A percentile compares a stretch with the other conserved stretches of the same genome.
These are phyloP conservation scores for Eimeria mitis DNA, from an alignment of 169 alveolate genomes.

Conservation along the genomic window DNA sequence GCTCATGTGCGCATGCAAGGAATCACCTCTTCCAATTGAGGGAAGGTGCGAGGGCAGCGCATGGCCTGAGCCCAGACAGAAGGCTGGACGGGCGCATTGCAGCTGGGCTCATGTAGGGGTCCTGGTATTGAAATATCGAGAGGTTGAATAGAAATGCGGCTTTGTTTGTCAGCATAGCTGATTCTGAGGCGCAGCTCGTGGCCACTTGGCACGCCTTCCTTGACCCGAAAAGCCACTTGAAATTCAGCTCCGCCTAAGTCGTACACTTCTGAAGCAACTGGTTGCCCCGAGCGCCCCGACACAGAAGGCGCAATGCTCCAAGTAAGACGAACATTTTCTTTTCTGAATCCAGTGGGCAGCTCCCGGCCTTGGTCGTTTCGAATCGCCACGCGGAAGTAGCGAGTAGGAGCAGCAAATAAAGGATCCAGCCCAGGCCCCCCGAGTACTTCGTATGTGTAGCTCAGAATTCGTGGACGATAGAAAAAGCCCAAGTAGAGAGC, in stretches of 20 bases:
- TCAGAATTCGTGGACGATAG: conserved; percentile 35
- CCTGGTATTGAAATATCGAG: conserved; percentile 45
- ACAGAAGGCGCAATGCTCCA: conserved; percentile 10
- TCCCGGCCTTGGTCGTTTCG: conserved; percentile 27
- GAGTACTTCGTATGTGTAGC: conserved; percentile 10
- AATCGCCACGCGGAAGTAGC: conserved; percentile 54
- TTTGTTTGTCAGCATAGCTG: conserved; percentile 4
- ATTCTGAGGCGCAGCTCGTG: conserved; percentile 53
- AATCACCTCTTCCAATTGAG: conserved; percentile 64
- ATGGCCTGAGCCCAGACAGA: conserved; percentile 36
- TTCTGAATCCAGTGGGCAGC: conserved; percentile 17
- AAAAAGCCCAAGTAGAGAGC: conserved; percentile 59
- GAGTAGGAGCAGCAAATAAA: conserved; percentile 51
- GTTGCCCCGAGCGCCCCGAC: not conserved
- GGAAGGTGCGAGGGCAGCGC: conserved; percentile 54
- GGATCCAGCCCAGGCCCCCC: conserved; percentile 50
- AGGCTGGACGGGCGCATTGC: conserved; percentile 54
- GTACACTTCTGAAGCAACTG: conserved; percentile 9
- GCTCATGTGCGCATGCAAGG: not conserved
- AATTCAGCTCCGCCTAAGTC: conserved; percentile 52
- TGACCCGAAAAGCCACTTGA: conserved; percentile 35
- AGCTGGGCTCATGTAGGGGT: conserved; percentile 64
- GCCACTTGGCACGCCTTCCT: conserved; percentile 56
- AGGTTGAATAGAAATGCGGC: conserved; percentile 5
- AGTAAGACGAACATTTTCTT: conserved; percentile 1